Base-by-base conservation (phyloP, 768 basidiomycete species). In the Leucocoprinus leucothites region DNA sequence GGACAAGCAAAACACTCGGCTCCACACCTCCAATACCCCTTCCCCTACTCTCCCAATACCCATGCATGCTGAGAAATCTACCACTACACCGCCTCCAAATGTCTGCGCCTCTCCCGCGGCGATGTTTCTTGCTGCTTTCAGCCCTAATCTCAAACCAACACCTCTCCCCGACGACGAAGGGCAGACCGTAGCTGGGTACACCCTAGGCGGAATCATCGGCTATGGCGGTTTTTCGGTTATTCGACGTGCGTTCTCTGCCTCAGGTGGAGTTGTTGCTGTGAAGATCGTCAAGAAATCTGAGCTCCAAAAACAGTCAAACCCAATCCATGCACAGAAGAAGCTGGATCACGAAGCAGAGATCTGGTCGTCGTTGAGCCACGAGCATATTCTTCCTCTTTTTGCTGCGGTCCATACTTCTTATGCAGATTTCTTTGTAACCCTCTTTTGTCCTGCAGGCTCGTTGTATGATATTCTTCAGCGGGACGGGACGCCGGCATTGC, bases 371-470 rank as follows among this genome's bases (percentile, higher is more conserved):
- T 82, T 94, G 61, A 82, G 80, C 49, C 94, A 95, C 66, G 90
- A 93, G 65, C 86, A 94, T 63, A 81, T 94, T 58, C 80, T 97
- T 14, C 93, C 94, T 9, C 82, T 96, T 42, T 91, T 94, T 67
- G 75, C 82, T 41, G 71, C 73, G 16, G 71, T 79, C 50, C 81
- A 85, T 61, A 81, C 82, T 0, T 58, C 77, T 41, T 80, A 81
- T 56, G 84, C 87, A 49, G 85, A 87, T 63, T 94, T 82, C 64
- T 89, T 92, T 70, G 80, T 95, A 71, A 95, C 86, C 26, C 80
- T 91, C 2, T 82, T 81, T 60, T 95, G 93, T 63, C 89, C 90
- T 11, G 88, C 88, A 16, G 92, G 93, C 7, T 89, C 89, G 2
- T 80, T 97, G 42, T 88, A 87, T 64, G 87, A 93, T 64, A 89